Evolutionary conservation across 2,329 filamentous ascomycete species (phyloP).

Genomic region (Fusarium sp.): DNA sequence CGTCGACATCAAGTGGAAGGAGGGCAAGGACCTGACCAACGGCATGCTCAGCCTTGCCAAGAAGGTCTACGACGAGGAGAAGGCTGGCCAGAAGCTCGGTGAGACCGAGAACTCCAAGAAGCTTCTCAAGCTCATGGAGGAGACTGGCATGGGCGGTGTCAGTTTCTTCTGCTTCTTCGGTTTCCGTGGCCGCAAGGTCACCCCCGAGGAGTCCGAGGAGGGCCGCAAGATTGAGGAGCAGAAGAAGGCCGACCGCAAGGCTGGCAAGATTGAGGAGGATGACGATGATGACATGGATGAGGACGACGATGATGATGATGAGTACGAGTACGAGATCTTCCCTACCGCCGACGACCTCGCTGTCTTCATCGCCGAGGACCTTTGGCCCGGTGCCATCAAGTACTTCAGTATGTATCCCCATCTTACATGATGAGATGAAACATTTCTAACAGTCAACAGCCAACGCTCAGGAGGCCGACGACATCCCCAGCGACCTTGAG

Average conservation of each 20-base stretch:
- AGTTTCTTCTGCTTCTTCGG: slow-evolving; percentile 95
- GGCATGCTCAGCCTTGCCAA: slow-evolving; percentile 81
- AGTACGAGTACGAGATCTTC: slow-evolving; percentile 84
- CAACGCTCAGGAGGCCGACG: slow-evolving; percentile 73
- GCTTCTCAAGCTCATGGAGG: slow-evolving; percentile 67
- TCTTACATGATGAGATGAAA: not conserved
- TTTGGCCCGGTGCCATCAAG: slow-evolving; percentile 89
- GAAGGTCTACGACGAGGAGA: slow-evolving; percentile 72
- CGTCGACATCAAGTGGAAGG: slow-evolving; percentile 87
- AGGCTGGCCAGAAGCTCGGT: slow-evolving; percentile 56
- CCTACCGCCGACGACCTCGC: slow-evolving; percentile 88
- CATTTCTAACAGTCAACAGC: slow-evolving; percentile 53
- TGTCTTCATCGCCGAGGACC: slow-evolving; percentile 82
- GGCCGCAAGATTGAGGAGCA: slow-evolving; percentile 71
- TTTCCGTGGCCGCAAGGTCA: slow-evolving; percentile 77
- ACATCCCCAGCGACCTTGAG: slow-evolving; percentile 72
- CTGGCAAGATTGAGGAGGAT: slow-evolving; percentile 60
- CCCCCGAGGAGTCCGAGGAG: slow-evolving; percentile 75
- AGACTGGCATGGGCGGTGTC: slow-evolving; percentile 70
- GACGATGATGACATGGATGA: slow-evolving; percentile 60
- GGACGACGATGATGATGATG: slow-evolving; percentile 71
- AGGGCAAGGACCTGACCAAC: slow-evolving; percentile 81
- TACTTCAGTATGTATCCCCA: slow-evolving; percentile 81
- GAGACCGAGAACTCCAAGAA: slow-evolving; percentile 62
- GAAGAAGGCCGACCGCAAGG: slow-evolving; percentile 62